Evolutionary conservation across 805 yeast genomes (phyloP).

Genomic region (Barnettozyma pratensis): DNA sequence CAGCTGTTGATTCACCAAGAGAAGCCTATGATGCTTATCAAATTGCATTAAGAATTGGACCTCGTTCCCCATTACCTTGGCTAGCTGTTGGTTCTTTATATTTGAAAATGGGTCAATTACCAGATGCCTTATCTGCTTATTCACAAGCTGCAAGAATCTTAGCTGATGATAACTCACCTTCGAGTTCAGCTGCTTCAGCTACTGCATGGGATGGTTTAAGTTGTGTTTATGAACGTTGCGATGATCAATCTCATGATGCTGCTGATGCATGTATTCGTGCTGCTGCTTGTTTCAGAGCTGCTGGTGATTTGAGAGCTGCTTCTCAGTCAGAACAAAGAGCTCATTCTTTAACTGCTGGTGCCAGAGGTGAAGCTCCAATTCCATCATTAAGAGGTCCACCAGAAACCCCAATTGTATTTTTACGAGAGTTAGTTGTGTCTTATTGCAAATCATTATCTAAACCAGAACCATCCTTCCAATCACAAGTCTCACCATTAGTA

Average conservation of each 20-base stretch:
- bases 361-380: conserved; percentile 38
- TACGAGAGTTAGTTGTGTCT: conserved; percentile 30
- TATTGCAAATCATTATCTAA: conserved; percentile 8
- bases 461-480: conserved; percentile 3
- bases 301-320: conserved; percentile 40
- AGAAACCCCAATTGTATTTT: conserved; percentile 35
- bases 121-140: conserved; percentile 64
- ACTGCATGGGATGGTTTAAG: conserved; percentile 63
- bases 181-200: conserved; percentile 36
- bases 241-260: conserved; percentile 54
- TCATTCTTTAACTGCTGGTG: conserved; percentile 35
- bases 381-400: conserved; percentile 43
- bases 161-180: conserved; percentile 40
- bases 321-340: conserved; percentile 40
- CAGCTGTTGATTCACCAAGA: conserved; percentile 40
- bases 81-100: conserved; percentile 59
- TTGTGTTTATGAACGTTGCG: conserved; percentile 60
- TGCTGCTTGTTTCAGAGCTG: conserved; percentile 41
- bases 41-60: conserved; percentile 47
- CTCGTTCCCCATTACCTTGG: conserved; percentile 58
- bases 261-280: conserved; percentile 54
- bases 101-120: conserved; percentile 51
- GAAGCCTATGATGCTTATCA: conserved; percentile 53
- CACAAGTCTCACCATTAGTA: neutral
- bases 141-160: conserved; percentile 57